These are phyloP conservation scores for Diaporthe eres DNA, from an alignment of 2,329 filamentous ascomycete genomes.

Conservation along the genomic window DNA sequence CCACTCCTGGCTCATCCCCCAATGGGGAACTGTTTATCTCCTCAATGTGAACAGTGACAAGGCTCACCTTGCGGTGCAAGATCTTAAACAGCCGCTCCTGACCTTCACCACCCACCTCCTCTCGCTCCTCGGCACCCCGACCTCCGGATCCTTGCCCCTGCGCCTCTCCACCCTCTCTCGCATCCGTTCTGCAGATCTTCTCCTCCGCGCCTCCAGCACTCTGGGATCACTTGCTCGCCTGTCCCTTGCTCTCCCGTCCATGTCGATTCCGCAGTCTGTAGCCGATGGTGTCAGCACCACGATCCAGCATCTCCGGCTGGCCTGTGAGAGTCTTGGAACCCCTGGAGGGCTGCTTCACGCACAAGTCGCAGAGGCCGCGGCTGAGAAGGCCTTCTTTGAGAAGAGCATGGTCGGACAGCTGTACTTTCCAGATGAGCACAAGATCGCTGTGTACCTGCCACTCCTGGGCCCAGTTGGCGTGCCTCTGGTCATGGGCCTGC, in stretches of 20 bases:
- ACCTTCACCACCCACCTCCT: slow-evolving; percentile 93
- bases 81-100: slow-evolving; percentile 84
- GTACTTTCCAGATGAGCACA: slow-evolving; percentile 99
- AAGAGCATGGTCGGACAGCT: slow-evolving; percentile 99
- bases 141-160: slow-evolving; percentile 86
- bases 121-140: slow-evolving; percentile 87
- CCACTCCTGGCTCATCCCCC: slow-evolving; percentile 89
- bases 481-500: slow-evolving; percentile 84
- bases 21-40: slow-evolving; percentile 85
- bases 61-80: slow-evolving; percentile 71
- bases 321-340: slow-evolving; percentile 79
- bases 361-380: slow-evolving; percentile 86
- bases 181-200: slow-evolving; percentile 86
- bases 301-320: slow-evolving; percentile 81
- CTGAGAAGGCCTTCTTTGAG: slow-evolving; percentile 96
- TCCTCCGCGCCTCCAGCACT: slow-evolving; percentile 92
- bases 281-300: slow-evolving; percentile 87
- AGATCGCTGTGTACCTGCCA: slow-evolving; percentile 95
- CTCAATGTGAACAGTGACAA: slow-evolving; percentile 63
- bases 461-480: slow-evolving; percentile 92
- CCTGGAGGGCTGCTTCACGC: slow-evolving; percentile 83
- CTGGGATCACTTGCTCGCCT: slow-evolving; percentile 93
- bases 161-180: slow-evolving; percentile 87
- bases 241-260: slow-evolving; percentile 85
- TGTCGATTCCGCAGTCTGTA: slow-evolving; percentile 90